Evolutionary conservation across 306 rosid species (phyloP), one percentile per base, ranked within the genome.

Genomic region (Sicyos baderoa): DNA sequence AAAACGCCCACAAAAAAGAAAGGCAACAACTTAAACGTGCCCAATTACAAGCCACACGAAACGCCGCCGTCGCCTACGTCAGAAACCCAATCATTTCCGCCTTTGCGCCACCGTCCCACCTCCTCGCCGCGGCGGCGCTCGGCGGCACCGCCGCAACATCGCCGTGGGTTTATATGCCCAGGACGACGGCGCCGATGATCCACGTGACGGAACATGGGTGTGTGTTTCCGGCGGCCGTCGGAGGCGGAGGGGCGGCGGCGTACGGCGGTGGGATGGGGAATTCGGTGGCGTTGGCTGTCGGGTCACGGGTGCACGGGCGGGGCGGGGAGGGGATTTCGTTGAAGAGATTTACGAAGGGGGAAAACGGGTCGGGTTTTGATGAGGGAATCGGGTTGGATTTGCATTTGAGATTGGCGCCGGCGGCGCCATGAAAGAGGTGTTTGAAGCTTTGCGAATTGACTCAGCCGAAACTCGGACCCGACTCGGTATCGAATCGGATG

Each of bases 1-100:
- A 93, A 35, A 93, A 93, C 87, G 99, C 99, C 0, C 99, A 93
- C 86, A 90, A 90, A 82, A 93, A 93, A 73, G 99, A 93, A 82
- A 78, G 99, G 47, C 97, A 93, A 50, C 97, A 90, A 57, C 88
- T 90, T 37, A 93, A 93, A 63, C 86, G 97, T 0, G 97, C 97
- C 0, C 99, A 93, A 76, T 77, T 93, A 13, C 99, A 88, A 14
- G 97, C 99, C 44, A 75, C 82, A 4, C 56, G 97, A 19, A 87
- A 84, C 91, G 91, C 95, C 17, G 91, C 96, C 79, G 95, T 84
- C n/a, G 85, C 97, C 0, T 88, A 86, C 75, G 83, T 84, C 4
- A 65, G 96, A 0, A 93, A 93, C 75, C 99, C 99, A 1, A 86
- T 93, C 12, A 85, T 93, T 82, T 88, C 99, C 37, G 94, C 97